Conservation (phyloP, 129 eudicot genomes). For the Saussurea involucrata region DNA sequence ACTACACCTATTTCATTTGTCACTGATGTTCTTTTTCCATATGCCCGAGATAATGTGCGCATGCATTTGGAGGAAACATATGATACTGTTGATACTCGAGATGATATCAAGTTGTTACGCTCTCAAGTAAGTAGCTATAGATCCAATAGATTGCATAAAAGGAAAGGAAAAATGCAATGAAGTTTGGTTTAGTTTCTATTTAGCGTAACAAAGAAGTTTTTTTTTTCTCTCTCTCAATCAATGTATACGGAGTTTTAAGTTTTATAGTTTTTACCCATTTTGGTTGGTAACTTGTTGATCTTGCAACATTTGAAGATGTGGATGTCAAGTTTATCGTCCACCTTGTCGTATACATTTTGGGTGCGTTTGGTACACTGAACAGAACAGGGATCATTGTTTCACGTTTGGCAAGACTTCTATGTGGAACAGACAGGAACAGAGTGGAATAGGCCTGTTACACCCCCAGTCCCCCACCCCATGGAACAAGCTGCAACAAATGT, state of each 20-base stretch:
- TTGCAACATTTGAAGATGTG: no score
- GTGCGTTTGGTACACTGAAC: no score
- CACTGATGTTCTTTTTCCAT: constrained; percentile 94
- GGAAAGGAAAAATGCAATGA: background rate
- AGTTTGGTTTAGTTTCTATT: background rate
- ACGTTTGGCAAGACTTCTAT: no score
- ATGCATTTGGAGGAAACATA: constrained; percentile 86
- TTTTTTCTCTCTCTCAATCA: background rate
- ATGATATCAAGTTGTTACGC: constrained; percentile 73
- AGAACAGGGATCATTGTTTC: no score
- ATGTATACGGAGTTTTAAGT: background rate
- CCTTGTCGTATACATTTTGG: background rate
- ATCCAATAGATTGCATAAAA: background rate
- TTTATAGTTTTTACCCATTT: background rate
- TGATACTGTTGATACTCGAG: constrained; percentile 70
- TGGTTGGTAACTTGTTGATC: background rate
- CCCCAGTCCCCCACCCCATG: no score
- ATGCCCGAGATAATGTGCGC: constrained; percentile 87
- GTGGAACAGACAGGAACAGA: no score
- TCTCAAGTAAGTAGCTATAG: constrained; percentile 55
- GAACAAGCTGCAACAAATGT: no score
- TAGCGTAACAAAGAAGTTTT: background rate
- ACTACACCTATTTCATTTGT: constrained; percentile 95
- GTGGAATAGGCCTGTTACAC: no score
- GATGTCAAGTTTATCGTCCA: background rate